These are phyloP conservation scores for Astrothelium subdiscretum DNA, from an alignment of 495 filamentous ascomycete species.

Conservation along the genomic window DNA sequence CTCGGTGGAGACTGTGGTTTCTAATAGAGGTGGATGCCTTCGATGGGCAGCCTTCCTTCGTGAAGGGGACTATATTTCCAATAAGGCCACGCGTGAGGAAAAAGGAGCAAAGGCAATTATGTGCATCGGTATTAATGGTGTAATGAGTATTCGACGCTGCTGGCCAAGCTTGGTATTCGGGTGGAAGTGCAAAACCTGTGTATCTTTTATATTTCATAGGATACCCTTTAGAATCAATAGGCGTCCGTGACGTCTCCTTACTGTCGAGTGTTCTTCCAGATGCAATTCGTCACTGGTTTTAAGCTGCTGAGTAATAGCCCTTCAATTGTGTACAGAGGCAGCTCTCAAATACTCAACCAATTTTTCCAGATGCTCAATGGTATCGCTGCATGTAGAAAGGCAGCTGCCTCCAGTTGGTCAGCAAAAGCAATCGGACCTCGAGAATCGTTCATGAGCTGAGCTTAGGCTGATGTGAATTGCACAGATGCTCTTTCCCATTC, in stretches of 20 bases:
- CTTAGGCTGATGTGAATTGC: no score
- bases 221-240: neutral
- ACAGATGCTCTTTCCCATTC: no score
- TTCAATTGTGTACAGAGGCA: no score
- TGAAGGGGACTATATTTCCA: neutral
- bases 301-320: no score
- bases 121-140: neutral
- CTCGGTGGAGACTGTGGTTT: neutral
- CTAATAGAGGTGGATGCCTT: neutral
- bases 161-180: neutral
- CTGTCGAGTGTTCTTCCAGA: neutral
- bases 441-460: no score
- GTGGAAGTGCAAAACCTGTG: neutral
- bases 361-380: no score
- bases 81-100: neutral
- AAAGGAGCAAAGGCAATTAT: neutral
- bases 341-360: no score
- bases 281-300: no score
- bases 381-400: no score
- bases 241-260: neutral
- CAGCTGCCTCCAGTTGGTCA: no score
- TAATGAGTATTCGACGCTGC: neutral
- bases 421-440: no score
- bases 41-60: neutral
- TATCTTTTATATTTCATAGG: neutral